Conservation (phyloP, 2,329 filamentous ascomycete genomes). For the Ophiostoma fasciatum region DNA sequence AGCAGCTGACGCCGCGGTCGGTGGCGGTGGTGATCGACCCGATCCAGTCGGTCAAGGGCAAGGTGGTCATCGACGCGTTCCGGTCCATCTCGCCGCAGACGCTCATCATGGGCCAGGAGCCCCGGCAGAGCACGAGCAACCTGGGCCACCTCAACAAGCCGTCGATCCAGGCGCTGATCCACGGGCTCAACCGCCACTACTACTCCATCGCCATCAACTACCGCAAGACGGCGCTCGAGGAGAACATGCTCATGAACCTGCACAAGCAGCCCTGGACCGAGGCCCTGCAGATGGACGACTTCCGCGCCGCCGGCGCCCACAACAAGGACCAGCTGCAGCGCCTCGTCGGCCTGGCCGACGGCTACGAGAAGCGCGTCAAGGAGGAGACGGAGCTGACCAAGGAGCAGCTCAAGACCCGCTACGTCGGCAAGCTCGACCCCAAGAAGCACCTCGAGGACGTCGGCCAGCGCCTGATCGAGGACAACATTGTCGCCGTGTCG, state of each 20-base stretch:
- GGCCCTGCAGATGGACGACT: conserved; percentile 92
- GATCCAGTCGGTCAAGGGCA: conserved; percentile 98
- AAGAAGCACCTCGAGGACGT: conserved; percentile 99
- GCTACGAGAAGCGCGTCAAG: conserved; percentile 97
- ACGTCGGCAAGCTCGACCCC: conserved; percentile 95
- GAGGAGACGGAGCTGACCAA: conserved; percentile 96
- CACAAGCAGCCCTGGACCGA: conserved; percentile 99
- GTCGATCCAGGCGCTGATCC: conserved; percentile 97
- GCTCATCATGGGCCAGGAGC: conserved; percentile 94
- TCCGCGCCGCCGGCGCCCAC: conserved; percentile 65
- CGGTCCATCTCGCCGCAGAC: conserved; percentile 96
- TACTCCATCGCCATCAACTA: conserved; percentile 99
- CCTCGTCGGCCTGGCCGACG: conserved; percentile 78
- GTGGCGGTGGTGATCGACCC: conserved; percentile 97
- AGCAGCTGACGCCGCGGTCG: conserved; percentile 90
- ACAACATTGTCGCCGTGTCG: conserved; percentile 98
- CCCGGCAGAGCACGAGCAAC: conserved; percentile 94
- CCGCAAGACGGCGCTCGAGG: conserved; percentile 89
- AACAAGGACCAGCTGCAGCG: conserved; percentile 83
- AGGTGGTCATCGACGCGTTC: conserved; percentile 98
- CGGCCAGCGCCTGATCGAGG: conserved; percentile 91
- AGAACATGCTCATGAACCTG: conserved; percentile 99
- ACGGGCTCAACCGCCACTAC: conserved; percentile 96
- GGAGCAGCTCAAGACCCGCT: conserved; percentile 96
- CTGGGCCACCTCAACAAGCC: conserved; percentile 97